Percentiles rank a stretch among this genome's conserved stretches.
Conservation (phyloP, 192 early-diverging fungal genomes). For the Radiomyces spectabilis region DNA sequence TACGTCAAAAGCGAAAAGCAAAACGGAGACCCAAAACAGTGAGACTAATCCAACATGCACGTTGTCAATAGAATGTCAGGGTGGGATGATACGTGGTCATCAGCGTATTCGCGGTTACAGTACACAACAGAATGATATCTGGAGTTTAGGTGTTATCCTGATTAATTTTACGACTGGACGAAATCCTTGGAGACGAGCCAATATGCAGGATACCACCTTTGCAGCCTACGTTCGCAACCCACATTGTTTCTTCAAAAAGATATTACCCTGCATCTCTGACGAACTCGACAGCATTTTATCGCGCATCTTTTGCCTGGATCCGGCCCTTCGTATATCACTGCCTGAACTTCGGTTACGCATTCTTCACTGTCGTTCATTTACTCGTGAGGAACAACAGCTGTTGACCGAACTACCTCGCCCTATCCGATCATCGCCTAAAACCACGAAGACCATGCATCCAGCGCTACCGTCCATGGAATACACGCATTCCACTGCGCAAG, state of each 20-base stretch:
- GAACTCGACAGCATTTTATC: constrained; percentile 52
- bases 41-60: background rate
- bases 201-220: constrained; percentile 55
- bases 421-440: too few relatives aligned
- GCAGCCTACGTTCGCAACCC: constrained; percentile 37
- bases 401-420: background rate
- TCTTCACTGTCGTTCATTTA: constrained; percentile 3
- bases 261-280: constrained; percentile 44
- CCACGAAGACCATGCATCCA: too few relatives aligned
- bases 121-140: constrained; percentile 67
- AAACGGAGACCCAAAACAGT: background rate
- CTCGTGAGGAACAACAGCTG: background rate
- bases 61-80: constrained; percentile 48
- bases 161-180: constrained; percentile 76
- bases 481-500: too few relatives aligned
- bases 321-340: constrained; percentile 32
- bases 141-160: constrained; percentile 91
- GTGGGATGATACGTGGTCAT: constrained; percentile 42
- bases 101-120: constrained; percentile 48
- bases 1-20: constrained; percentile 12
- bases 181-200: constrained; percentile 69
- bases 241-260: constrained; percentile 57
- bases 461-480: too few relatives aligned
- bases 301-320: constrained; percentile 37
- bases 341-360: constrained; percentile 25